Evolutionary conservation across 1,139 yeast genomes (phyloP).

Genomic region (Zygotorulaspora mrakii): DNA sequence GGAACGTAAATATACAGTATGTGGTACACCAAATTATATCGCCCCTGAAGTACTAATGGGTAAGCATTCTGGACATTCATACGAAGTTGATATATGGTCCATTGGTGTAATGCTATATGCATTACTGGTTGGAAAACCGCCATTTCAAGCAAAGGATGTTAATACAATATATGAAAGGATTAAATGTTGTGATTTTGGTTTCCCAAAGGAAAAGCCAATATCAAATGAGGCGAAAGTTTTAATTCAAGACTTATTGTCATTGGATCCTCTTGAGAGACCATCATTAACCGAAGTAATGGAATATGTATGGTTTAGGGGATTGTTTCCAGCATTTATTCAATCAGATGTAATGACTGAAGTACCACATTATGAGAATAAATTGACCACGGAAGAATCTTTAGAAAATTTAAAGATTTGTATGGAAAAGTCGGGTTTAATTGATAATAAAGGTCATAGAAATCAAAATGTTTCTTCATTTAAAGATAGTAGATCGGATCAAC

Average conservation of each 20-base stretch:
- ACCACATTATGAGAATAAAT: conserved; percentile 54
- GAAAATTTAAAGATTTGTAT: conserved; percentile 67
- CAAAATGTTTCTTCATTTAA: conserved; percentile 11
- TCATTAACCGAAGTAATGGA: conserved; percentile 71
- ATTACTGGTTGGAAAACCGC: conserved; percentile 87
- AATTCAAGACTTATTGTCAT: conserved; percentile 66
- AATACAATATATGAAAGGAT: conserved; percentile 90
- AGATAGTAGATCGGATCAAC: conserved; percentile 10
- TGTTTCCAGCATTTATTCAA: conserved; percentile 73
- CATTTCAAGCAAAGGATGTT: conserved; percentile 94
- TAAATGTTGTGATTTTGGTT: conserved; percentile 72
- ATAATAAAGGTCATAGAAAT: conserved; percentile 36
- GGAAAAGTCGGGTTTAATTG: conserved; percentile 59
- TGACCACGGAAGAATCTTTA: conserved; percentile 55
- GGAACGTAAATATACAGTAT: conserved; percentile 83
- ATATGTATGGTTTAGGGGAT: conserved; percentile 81
- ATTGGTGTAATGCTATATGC: conserved; percentile 95
- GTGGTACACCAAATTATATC: conserved; percentile 97
- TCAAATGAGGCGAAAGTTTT: conserved; percentile 69
- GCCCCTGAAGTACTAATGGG: conserved; percentile 96
- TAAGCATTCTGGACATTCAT: conserved; percentile 82
- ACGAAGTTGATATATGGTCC: conserved; percentile 96
- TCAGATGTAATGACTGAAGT: conserved; percentile 59
- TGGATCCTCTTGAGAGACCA: conserved; percentile 82
- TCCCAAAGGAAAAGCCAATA: conserved; percentile 71